Conservation (phyloP, 305 asterid species). For the Fraxinus platypoda region DNA sequence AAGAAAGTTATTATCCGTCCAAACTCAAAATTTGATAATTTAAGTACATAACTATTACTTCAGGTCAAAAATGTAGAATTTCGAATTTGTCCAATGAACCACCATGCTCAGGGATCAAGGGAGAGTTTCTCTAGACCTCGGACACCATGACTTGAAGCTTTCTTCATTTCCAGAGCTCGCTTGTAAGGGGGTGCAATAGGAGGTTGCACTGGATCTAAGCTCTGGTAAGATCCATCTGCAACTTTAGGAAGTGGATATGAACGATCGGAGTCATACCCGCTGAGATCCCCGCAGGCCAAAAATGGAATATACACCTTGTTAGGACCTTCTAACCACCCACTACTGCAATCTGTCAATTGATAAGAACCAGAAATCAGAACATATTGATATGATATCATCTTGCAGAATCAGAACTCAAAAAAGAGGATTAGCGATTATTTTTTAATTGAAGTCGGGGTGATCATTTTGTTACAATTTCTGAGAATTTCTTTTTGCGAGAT, state of each 20-base stretch:
- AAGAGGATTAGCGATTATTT: neutral
- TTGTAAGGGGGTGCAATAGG: slow-evolving; percentile 98
- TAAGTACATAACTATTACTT: neutral
- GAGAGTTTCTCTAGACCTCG: slow-evolving; percentile 61
- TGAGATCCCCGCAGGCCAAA: slow-evolving; percentile 93
- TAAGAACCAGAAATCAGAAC: neutral
- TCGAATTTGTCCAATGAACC: neutral
- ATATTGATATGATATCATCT: neutral
- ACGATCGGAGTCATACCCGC: slow-evolving; percentile 87
- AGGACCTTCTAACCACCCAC: slow-evolving; percentile 96
- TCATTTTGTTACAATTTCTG: neutral
- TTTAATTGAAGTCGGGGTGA: neutral
- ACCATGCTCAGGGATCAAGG: slow-evolving; percentile 40
- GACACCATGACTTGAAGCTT: slow-evolving; percentile 69
- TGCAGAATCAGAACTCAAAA: neutral
- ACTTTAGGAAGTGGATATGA: slow-evolving; percentile 77
- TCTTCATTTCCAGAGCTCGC: slow-evolving; percentile 95
- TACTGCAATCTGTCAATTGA: slow-evolving; percentile 76
- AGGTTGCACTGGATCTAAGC: slow-evolving; percentile 90
- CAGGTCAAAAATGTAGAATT: neutral
- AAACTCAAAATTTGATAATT: neutral
- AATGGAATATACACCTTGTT: slow-evolving; percentile 93
- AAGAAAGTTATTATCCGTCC: neutral
- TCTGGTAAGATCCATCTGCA: slow-evolving; percentile 70
- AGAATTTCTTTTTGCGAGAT: neutral